phyloP scores from a whole-genome alignment of 2,329 filamentous ascomycete genomes.

The Tolypocladium cylindrosporum region DNA sequence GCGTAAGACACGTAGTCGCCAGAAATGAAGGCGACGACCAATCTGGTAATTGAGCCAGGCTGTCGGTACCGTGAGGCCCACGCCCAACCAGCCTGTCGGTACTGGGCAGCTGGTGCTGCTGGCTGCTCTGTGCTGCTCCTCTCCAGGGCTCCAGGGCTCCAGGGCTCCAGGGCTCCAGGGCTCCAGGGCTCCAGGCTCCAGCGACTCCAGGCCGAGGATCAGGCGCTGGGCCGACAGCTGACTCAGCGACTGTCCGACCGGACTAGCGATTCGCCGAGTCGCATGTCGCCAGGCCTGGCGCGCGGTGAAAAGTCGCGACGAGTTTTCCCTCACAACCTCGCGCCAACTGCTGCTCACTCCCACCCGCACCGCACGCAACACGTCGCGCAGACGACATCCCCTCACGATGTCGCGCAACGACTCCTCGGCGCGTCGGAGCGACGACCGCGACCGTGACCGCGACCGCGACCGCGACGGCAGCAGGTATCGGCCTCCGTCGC shows the following conservation, averaged over 20 bases:
- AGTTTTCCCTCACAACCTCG: background rate
- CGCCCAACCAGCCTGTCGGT: background rate
- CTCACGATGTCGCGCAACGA: constrained; percentile 4
- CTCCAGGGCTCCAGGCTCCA: too few species aligned
- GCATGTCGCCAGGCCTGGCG: background rate
- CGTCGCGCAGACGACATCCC: background rate
- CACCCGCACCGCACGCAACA: background rate
- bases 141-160: too few species aligned
- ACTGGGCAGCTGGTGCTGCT: background rate
- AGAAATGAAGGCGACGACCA: background rate
- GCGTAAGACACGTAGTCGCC: background rate
- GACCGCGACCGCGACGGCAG: background rate
- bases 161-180: too few species aligned
- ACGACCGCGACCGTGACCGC: background rate
- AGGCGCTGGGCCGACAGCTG: background rate
- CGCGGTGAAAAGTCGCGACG: background rate
- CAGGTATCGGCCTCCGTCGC: constrained; percentile 3
- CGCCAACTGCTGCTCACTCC: background rate
- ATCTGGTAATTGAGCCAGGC: background rate
- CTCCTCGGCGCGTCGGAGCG: background rate
- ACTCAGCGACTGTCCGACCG: background rate
- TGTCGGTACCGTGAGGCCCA: background rate
- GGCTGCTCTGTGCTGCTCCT: background rate
- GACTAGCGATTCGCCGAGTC: background rate
- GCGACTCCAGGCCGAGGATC: too few species aligned